Evolutionary conservation across 2,329 filamentous ascomycete species (phyloP).

Genomic region (Scedosporium boydii): DNA sequence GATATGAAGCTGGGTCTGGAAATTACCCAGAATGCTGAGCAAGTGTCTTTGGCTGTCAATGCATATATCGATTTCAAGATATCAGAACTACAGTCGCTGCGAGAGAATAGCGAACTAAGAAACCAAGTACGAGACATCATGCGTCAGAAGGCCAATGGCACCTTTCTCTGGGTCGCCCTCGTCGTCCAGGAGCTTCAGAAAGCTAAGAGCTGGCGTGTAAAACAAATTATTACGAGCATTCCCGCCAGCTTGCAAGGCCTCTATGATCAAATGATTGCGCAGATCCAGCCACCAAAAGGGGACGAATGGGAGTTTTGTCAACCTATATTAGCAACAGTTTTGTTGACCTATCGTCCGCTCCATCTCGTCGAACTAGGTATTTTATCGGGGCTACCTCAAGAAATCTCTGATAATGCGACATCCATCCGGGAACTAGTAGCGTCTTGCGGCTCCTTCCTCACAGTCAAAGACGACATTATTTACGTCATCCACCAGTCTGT

Average conservation of each 20-base stretch:
- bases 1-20: slow-evolving; percentile 13
- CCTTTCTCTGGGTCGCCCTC: too few relatives aligned
- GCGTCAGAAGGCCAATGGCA: slow-evolving; percentile 21
- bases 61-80: slow-evolving; percentile 24
- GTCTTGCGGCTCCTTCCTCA: slow-evolving; percentile 27
- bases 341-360: slow-evolving; percentile 25
- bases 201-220: slow-evolving; percentile 7
- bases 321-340: slow-evolving; percentile 21
- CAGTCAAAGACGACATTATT: slow-evolving; percentile 17
- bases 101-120: background rate
- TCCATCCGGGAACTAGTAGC: slow-evolving; percentile 18
- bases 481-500: slow-evolving; percentile 34
- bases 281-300: slow-evolving; percentile 16
- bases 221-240: slow-evolving; percentile 15
- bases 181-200: slow-evolving; percentile 7
- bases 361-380: slow-evolving; percentile 21
- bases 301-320: slow-evolving; percentile 20
- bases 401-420: slow-evolving; percentile 9
- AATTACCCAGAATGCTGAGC: slow-evolving; percentile 19
- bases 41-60: slow-evolving; percentile 22
- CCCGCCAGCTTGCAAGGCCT: slow-evolving; percentile 24
- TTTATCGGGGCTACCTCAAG: slow-evolving; percentile 12
- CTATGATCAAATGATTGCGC: slow-evolving; percentile 27
- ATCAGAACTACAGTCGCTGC: slow-evolving; percentile 11
- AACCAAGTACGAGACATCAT: slow-evolving; percentile 12